phyloP scores from a whole-genome alignment of 2,329 filamentous ascomycete genomes.

The Cordyceps cateniannulata region DNA sequence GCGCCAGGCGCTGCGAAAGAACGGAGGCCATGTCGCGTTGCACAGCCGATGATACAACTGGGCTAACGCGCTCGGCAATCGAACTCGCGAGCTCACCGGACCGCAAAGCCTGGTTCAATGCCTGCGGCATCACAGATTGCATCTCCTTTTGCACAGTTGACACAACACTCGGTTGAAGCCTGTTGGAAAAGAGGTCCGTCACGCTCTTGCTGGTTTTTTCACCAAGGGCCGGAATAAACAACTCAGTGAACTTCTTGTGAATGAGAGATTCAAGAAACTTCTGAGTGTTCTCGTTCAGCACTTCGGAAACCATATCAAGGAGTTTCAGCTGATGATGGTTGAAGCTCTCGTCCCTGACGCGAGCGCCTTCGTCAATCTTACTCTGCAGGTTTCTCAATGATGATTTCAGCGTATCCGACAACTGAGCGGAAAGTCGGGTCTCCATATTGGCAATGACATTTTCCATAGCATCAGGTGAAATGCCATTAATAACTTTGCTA shows the following conservation, averaged over 20 bases:
- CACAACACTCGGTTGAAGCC: constrained; percentile 61
- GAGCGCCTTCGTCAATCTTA: constrained; percentile 59
- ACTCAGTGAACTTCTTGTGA: constrained; percentile 64
- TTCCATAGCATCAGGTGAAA: constrained; percentile 44
- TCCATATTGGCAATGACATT: constrained; percentile 49
- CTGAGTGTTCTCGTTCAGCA: constrained; percentile 57
- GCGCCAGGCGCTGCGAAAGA: constrained; percentile 57
- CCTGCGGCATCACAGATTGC: constrained; percentile 61
- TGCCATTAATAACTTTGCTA: constrained; percentile 25
- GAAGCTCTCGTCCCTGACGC: constrained; percentile 44
- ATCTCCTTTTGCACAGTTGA: constrained; percentile 66
- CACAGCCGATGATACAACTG: constrained; percentile 59
- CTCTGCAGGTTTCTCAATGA: constrained; percentile 56
- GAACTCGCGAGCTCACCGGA: constrained; percentile 66
- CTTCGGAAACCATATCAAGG: constrained; percentile 51
- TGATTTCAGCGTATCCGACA: constrained; percentile 47
- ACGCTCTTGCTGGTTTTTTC: constrained; percentile 62
- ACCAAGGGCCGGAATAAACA: constrained; percentile 69
- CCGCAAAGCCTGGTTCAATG: constrained; percentile 49
- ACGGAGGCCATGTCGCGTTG: constrained; percentile 61
- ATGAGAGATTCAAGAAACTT: constrained; percentile 73
- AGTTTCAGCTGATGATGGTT: constrained; percentile 47
- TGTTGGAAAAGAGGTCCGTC: constrained; percentile 62
- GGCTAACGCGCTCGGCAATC: constrained; percentile 62
- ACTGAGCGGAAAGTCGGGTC: constrained; percentile 40